Percentiles rank a stretch among this genome's conserved stretches.
Evolutionary conservation across 2,329 filamentous ascomycete genomes (phyloP).

Genomic region (Onygenales sp.): DNA sequence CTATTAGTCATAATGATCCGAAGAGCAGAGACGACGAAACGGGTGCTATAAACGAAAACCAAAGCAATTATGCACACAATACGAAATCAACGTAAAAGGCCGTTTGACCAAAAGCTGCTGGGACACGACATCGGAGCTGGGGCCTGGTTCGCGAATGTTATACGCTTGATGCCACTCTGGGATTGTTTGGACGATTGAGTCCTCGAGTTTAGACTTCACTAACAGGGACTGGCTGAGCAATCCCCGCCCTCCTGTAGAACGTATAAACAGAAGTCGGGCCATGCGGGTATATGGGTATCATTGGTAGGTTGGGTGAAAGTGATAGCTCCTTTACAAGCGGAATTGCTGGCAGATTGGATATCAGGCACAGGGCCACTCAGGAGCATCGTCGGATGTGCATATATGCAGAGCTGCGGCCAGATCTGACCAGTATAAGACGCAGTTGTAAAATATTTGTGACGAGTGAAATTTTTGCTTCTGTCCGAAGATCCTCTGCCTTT

Average conservation of each 20-base stretch:
- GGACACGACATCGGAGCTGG: neutral
- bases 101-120: neutral
- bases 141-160: neutral
- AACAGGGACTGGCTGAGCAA: neutral
- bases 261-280: neutral
- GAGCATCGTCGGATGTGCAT: conserved; percentile 8
- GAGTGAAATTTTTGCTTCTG: conserved; percentile 28
- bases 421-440: neutral
- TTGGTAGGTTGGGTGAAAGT: neutral
- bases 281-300: neutral
- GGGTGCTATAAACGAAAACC: conserved; percentile 1
- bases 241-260: neutral
- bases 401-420: neutral
- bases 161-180: neutral
- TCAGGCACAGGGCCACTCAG: neutral
- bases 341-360: neutral
- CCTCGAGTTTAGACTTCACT: conserved; percentile 1
- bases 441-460: conserved; percentile 10
- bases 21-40: neutral
- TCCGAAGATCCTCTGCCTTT: conserved; percentile 42
- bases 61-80: conserved; percentile 6
- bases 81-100: neutral
- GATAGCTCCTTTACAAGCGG: conserved; percentile 6
- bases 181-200: neutral
- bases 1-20: conserved; percentile 21